These are phyloP conservation scores for Claviceps africana DNA, from an alignment of 2,329 filamentous ascomycete genomes.

Conservation along the genomic window DNA sequence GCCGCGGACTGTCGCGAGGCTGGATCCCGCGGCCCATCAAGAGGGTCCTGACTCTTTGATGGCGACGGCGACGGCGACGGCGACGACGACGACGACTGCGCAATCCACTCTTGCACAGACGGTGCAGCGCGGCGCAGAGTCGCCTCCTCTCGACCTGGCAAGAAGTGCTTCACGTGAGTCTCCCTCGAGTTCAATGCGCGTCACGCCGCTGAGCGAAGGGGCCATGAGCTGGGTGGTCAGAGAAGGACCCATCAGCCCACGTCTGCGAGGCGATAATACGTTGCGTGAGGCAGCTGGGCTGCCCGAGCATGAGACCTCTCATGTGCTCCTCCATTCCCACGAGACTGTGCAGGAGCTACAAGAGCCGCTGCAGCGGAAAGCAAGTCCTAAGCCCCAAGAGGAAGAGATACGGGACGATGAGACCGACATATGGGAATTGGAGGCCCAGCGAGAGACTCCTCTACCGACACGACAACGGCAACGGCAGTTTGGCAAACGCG, in stretches of 20 bases:
- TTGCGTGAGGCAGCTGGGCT: conserved; percentile 15
- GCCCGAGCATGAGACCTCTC: conserved; percentile 1
- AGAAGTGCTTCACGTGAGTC: conserved; percentile 14
- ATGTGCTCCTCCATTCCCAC: conserved; percentile 6
- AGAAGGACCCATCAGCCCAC: conserved; percentile 23
- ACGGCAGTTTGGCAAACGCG: conserved; percentile 13
- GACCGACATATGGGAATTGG: conserved; percentile 43
- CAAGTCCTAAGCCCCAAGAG: not conserved
- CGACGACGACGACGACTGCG: conserved; percentile 15
- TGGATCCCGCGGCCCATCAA: conserved; percentile 10
- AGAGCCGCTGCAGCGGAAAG: not conserved
- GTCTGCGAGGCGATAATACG: conserved; percentile 21
- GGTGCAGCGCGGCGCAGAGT: conserved; percentile 14
- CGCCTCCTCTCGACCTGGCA: conserved; percentile 2
- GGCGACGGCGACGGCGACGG: conserved; percentile 14
- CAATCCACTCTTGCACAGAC: conserved; percentile 13
- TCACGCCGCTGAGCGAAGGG: conserved; percentile 19
- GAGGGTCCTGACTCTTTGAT: conserved; percentile 17
- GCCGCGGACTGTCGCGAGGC: conserved; percentile 9
- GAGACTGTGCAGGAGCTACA: conserved; percentile 8
- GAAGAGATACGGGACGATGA: conserved; percentile 22
- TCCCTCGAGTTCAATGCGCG: conserved; percentile 19
- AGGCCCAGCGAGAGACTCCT: conserved; percentile 35
- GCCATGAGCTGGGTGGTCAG: conserved; percentile 30
- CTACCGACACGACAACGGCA: conserved; percentile 14